Evolutionary conservation across 371 early-diverging fungal genomes (phyloP).

Genomic region (Dichotomocladium elegans): DNA sequence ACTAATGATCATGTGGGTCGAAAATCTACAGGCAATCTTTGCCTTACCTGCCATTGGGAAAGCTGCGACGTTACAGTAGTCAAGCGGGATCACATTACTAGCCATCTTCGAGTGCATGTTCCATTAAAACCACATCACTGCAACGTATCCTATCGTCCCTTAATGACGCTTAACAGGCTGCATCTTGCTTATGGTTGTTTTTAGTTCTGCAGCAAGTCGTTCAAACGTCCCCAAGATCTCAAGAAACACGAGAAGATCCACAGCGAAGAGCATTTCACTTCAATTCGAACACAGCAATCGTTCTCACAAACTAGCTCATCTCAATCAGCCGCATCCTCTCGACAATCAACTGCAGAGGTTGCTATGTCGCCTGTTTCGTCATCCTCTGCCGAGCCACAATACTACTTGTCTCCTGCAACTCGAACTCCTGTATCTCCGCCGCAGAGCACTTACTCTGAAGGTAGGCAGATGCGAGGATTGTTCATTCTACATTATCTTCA

Average conservation of each 20-base stretch:
- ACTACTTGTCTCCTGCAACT: constrained; percentile 4
- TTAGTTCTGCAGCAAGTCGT: constrained; percentile 69
- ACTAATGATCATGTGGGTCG: constrained; percentile 90
- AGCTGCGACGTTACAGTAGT: constrained; percentile 68
- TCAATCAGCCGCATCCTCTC: constrained; percentile 15
- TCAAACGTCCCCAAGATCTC: constrained; percentile 88
- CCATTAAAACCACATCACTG: constrained; percentile 89
- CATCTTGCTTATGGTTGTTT: not conserved
- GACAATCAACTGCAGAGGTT: constrained; percentile 4
- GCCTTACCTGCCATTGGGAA: constrained; percentile 86
- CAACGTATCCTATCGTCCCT: constrained; percentile 25
- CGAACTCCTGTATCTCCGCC: constrained; percentile 22
- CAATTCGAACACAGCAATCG: constrained; percentile 2
- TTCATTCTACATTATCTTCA: not conserved
- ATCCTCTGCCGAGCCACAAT: constrained; percentile 6
- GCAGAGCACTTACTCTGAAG: constrained; percentile 22
- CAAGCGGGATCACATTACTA: constrained; percentile 94
- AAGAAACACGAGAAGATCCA: constrained; percentile 88
- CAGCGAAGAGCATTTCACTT: constrained; percentile 40
- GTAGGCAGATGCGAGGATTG: not conserved
- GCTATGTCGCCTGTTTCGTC: constrained; percentile 7
- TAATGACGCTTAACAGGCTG: not conserved
- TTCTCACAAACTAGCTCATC: not conserved
- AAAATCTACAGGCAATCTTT: constrained; percentile 82
- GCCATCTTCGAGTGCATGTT: constrained; percentile 89